Base-by-base conservation (phyloP, 371 early-diverging fungal genomes). In the Gilbertella persicaria region DNA sequence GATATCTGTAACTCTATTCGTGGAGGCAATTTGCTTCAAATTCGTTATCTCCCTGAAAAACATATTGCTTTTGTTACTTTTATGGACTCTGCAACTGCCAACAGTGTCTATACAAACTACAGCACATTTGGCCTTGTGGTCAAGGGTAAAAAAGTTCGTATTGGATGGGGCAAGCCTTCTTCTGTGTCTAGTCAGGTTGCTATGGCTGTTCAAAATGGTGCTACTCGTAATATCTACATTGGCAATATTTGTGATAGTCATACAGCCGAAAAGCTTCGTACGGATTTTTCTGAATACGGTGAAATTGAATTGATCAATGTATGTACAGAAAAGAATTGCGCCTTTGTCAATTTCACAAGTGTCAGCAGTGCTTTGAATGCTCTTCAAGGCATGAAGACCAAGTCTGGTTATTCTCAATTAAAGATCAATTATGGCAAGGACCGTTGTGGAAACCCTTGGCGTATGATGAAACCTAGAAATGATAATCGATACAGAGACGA, bases 1-100 rank as follows among this genome's bases (percentile, higher is more conserved):
- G 91, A 93, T 51, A 64, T 94, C n/a, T 92, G 91, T 64, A 92
- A 93, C 67, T 80, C 76, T 2, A 84, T 94, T 54, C 89, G 95
- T 9, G 93, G 93, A 16, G 93, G 95, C 3, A 75, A 86, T 28
- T 66, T 94, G 20, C 78, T 85, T 49, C 82, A 84, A 40, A 80
- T 93, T 49, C 78, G 85, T n/a, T 85, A 80, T 60, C 55, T 89
- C 41, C 74, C 82, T 2, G 87, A 87, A 19, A 91, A 90, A 57
- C 83, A 84, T 58, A 85, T 84, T 58, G 92, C 90, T 0, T 93
- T 94, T 69, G 85, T 89, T n/a, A 86, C 89, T 5, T 94, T 94
- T 71, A 71, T 89, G 30, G 90, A 90, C 58, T 83, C 90, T 1
- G 51, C 46, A 17, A 78, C 86, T 1, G 95, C 95, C 8, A 58